phyloP scores from a whole-genome alignment of 208 protist species.

The Vickermania spadyakhi region DNA sequence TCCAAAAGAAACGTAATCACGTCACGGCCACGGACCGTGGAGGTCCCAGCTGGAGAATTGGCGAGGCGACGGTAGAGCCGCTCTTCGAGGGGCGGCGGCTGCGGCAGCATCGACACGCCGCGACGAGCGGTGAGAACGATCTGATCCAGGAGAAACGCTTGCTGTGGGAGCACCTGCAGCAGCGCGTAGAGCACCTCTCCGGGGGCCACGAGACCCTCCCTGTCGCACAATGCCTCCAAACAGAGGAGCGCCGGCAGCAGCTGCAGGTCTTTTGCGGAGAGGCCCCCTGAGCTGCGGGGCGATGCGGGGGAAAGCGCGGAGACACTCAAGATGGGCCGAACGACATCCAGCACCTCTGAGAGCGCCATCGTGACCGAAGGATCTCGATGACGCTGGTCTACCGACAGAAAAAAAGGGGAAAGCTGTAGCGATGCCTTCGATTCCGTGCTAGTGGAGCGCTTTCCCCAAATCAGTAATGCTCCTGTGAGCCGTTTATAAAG shows the following conservation, averaged over 20 bases:
- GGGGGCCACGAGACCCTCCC: neutral
- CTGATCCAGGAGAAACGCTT: conserved; percentile 15
- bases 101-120: conserved; percentile 13
- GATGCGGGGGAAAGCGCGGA: conserved; percentile 5
- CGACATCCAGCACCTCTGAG: neutral
- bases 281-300: conserved; percentile 3
- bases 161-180: conserved; percentile 6
- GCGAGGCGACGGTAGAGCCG: conserved; percentile 6
- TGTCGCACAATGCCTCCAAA: neutral
- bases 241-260: neutral
- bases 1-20: neutral
- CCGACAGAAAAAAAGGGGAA: neutral
- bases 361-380: neutral
- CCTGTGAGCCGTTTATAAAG: too few species aligned
- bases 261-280: neutral
- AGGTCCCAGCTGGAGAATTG: neutral
- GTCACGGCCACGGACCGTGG: neutral
- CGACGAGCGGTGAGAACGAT: conserved; percentile 13
- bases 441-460: too few species aligned
- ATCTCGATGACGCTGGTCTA: neutral
- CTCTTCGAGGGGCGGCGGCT: conserved; percentile 6
- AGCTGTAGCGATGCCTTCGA: neutral
- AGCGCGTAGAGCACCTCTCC: neutral
- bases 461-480: too few species aligned
- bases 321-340: neutral